Percentiles rank a stretch among this genome's conserved stretches.
These are phyloP conservation scores for Truncatella angustata DNA, from an alignment of 2,329 filamentous ascomycete genomes.

Conservation along the genomic window DNA sequence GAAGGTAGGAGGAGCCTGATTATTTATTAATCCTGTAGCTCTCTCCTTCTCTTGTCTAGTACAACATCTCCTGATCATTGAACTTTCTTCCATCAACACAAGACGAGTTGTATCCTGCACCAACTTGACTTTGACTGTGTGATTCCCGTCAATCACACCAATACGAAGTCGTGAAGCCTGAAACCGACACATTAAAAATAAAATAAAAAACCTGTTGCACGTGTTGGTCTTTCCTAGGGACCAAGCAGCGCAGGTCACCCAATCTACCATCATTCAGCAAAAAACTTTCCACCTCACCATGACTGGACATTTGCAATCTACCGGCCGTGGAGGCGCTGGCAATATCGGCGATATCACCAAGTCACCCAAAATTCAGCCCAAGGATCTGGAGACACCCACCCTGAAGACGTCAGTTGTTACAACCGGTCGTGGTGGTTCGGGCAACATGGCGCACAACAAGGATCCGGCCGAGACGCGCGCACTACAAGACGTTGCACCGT, in stretches of 20 bases:
- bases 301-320: conserved; percentile 50
- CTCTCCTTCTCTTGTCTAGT: background rate
- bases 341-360: conserved; percentile 62
- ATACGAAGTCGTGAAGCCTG: no score
- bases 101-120: no score
- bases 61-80: background rate
- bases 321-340: conserved; percentile 77
- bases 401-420: conserved; percentile 84
- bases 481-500: conserved; percentile 80
- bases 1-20: background rate
- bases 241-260: no score
- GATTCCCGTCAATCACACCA: no score
- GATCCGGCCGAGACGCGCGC: conserved; percentile 72
- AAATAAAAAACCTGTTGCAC: no score
- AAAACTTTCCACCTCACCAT: conserved; percentile 27
- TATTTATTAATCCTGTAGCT: background rate
- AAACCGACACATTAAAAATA: no score
- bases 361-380: conserved; percentile 46
- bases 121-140: no score
- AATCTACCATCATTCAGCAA: background rate
- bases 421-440: conserved; percentile 82
- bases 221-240: no score
- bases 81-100: background rate
- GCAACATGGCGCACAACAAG: conserved; percentile 78
- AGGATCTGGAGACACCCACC: conserved; percentile 76